phyloP scores from a whole-genome alignment of 1,139 yeast species.

The Taphrina wiesneri region DNA sequence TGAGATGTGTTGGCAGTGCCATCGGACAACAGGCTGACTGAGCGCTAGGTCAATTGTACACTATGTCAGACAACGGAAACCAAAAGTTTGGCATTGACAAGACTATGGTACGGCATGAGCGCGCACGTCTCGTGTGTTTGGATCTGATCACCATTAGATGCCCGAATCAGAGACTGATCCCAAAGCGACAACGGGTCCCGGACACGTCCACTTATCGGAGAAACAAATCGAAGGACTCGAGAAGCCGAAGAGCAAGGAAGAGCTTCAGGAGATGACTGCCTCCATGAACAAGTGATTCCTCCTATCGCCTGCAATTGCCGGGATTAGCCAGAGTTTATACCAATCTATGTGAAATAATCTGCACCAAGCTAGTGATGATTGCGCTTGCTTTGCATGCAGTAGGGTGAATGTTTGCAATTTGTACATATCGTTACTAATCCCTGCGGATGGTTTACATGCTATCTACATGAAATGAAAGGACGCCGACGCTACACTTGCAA shows the following conservation, averaged over 20 bases:
- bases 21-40: no score
- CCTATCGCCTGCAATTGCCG: no score
- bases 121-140: neutral
- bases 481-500: neutral
- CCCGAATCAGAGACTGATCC: conserved; percentile 32
- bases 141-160: neutral
- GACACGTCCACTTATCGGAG: conserved; percentile 25
- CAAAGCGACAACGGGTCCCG: conserved; percentile 26
- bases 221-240: conserved; percentile 18
- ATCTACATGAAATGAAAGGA: neutral
- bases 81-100: conserved; percentile 32
- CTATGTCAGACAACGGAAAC: conserved; percentile 26
- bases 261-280: conserved; percentile 20
- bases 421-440: neutral
- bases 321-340: no score
- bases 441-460: neutral
- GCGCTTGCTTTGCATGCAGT: no score
- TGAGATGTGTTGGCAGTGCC: no score
- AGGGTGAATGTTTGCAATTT: no score
- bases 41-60: no score
- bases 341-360: no score
- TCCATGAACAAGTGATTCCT: conserved; percentile 21
- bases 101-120: conserved; percentile 19
- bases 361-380: no score
- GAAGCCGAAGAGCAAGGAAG: conserved; percentile 33